Percentiles rank a stretch among this genome's conserved stretches.
Conservation (phyloP, 208 protist genomes). For the Trypanosoma grayi region DNA sequence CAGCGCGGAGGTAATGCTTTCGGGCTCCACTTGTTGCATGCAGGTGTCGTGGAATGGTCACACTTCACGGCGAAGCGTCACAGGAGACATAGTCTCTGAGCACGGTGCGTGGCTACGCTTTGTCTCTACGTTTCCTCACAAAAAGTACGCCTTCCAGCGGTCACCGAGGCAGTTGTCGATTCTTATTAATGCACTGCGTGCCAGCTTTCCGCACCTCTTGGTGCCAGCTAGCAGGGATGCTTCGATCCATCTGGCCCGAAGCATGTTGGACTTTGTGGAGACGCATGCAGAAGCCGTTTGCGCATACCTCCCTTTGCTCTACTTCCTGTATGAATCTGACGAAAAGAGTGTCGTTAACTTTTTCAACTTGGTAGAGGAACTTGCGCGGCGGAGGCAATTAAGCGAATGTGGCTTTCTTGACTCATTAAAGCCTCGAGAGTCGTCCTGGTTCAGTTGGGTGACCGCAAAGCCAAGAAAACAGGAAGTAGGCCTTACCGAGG, state of each 20-base stretch:
- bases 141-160: slow-evolving; percentile 33
- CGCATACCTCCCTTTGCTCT: slow-evolving; percentile 39
- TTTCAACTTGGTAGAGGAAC: slow-evolving; percentile 28
- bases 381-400: slow-evolving; percentile 19
- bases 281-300: slow-evolving; percentile 19
- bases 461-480: background rate
- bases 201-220: slow-evolving; percentile 47
- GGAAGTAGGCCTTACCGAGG: slow-evolving; percentile 10
- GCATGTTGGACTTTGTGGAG: slow-evolving; percentile 26
- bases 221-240: slow-evolving; percentile 20
- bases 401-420: slow-evolving; percentile 22
- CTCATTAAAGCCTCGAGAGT: slow-evolving; percentile 25
- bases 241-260: slow-evolving; percentile 9
- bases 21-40: slow-evolving; percentile 8
- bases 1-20: slow-evolving; percentile 1
- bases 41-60: slow-evolving; percentile 7
- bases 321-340: slow-evolving; percentile 41
- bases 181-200: slow-evolving; percentile 30
- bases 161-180: slow-evolving; percentile 20
- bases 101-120: slow-evolving; percentile 15
- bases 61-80: background rate
- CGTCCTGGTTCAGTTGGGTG: slow-evolving; percentile 42
- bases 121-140: slow-evolving; percentile 17
- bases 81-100: background rate
- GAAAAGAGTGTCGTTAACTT: slow-evolving; percentile 25